Conservation (phyloP, 768 basidiomycete genomes). For the Clathrus columnatus region DNA sequence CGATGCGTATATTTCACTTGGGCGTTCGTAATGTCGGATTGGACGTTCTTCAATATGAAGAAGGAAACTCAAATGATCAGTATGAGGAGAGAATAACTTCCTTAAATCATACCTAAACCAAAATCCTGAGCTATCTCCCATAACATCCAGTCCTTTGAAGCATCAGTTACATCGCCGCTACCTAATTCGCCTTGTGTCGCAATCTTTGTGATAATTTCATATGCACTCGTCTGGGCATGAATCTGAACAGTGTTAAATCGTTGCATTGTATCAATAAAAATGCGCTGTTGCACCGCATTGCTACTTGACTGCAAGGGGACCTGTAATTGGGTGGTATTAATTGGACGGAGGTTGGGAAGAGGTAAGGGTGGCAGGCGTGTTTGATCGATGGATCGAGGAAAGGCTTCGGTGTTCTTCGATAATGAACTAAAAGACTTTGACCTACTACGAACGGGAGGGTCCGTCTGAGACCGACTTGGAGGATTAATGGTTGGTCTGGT, state of each 20-base stretch:
- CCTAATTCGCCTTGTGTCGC: constrained; percentile 54
- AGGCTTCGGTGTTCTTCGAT: not conserved
- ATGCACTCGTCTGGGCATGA: constrained; percentile 53
- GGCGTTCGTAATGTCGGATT: constrained; percentile 76
- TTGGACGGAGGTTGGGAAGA: constrained; percentile 17
- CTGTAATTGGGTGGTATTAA: constrained; percentile 19
- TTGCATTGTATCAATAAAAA: constrained; percentile 74
- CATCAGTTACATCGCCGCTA: constrained; percentile 40
- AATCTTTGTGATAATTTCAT: constrained; percentile 61
- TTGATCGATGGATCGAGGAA: not conserved
- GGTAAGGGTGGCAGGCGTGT: not conserved
- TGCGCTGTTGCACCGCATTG: constrained; percentile 48
- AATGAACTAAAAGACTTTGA: not conserved
- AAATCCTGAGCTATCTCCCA: constrained; percentile 87
- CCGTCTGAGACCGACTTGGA: not conserved
- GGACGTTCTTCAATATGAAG: constrained; percentile 62
- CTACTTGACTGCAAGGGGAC: constrained; percentile 8
- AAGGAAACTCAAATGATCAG: constrained; percentile 11
- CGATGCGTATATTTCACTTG: constrained; percentile 68
- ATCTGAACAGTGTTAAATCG: constrained; percentile 70
- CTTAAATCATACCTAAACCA: constrained; percentile 89
- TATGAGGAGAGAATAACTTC: constrained; percentile 9
- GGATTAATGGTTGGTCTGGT: not conserved
- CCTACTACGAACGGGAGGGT: not conserved
- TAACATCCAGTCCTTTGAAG: constrained; percentile 74